Percentiles rank a stretch among this genome's conserved stretches.
phyloP scores from a whole-genome alignment of 768 basidiomycete genomes.

The Mrakia gelida region DNA sequence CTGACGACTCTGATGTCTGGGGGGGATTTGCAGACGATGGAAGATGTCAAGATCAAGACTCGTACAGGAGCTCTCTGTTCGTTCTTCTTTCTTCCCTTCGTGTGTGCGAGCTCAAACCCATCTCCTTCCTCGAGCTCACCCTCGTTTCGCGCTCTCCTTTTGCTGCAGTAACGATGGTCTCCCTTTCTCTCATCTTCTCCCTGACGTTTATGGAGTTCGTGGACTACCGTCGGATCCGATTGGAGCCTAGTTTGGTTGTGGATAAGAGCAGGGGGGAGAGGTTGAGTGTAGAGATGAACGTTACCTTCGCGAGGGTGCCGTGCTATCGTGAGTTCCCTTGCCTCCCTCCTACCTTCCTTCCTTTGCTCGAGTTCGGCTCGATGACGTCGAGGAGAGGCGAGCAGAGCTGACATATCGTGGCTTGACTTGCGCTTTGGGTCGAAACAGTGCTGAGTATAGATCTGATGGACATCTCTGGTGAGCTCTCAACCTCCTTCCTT shows the following conservation, averaged over 20 bases:
- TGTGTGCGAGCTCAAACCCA: neutral
- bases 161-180: conserved; percentile 75
- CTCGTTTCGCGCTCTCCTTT: conserved; percentile 22
- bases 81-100: conserved; percentile 44
- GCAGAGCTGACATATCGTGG: neutral
- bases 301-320: conserved; percentile 94
- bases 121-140: conserved; percentile 10
- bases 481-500: neutral
- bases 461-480: conserved; percentile 84
- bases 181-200: conserved; percentile 83
- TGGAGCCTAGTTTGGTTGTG: conserved; percentile 85
- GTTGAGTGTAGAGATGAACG: conserved; percentile 80
- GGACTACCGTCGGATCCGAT: conserved; percentile 80
- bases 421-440: neutral
- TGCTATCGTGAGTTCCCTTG: conserved; percentile 76
- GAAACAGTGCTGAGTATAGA: conserved; percentile 82
- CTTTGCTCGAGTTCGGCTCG: neutral
- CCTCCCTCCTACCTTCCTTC: neutral
- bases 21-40: conserved; percentile 67
- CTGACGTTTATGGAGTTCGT: conserved; percentile 92
- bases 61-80: conserved; percentile 83
- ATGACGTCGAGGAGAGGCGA: too few species aligned
- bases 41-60: conserved; percentile 99
- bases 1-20: too few species aligned
- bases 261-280: conserved; percentile 94